Percentiles rank a stretch among this genome's conserved stretches.
These are phyloP conservation scores for Monoraphidium neglectum DNA, from an alignment of 139 green algal genomes.

Conservation along the genomic window DNA sequence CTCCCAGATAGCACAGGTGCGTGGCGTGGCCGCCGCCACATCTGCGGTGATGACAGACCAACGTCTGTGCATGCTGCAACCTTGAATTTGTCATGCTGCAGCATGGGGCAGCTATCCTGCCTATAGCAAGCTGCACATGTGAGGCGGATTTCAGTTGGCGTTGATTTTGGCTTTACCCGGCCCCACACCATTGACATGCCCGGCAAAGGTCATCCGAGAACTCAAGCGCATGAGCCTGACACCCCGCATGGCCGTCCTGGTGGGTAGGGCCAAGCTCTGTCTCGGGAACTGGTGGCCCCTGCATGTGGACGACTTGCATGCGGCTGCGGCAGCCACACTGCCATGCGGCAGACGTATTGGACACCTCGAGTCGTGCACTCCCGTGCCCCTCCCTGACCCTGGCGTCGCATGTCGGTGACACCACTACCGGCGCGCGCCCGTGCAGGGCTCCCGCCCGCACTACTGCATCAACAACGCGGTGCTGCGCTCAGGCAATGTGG, in stretches of 20 bases:
- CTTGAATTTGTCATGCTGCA: neutral
- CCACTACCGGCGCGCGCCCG: too few species aligned
- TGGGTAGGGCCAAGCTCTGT: slow-evolving; percentile 22
- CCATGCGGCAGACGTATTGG: too few species aligned
- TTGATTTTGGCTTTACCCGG: too few species aligned
- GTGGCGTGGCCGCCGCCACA: neutral
- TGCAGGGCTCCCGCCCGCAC: slow-evolving; percentile 77
- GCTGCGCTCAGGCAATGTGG: slow-evolving; percentile 47
- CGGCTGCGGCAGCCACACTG: too few species aligned
- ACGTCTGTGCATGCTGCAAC: slow-evolving; percentile 3
- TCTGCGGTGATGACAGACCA: neutral
- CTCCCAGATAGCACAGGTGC: slow-evolving; percentile 92
- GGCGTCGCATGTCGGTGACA: too few species aligned
- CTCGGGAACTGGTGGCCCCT: too few species aligned
- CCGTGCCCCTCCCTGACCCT: too few species aligned
- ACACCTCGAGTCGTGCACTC: too few species aligned
- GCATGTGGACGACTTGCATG: too few species aligned
- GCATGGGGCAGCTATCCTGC: too few species aligned
- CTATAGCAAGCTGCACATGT: too few species aligned
- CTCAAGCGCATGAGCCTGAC: slow-evolving; percentile 81
- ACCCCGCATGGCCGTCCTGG: slow-evolving; percentile 87
- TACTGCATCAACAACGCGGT: slow-evolving; percentile 88
- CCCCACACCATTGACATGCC: neutral
- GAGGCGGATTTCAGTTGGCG: too few species aligned
- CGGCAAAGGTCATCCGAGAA: slow-evolving; percentile 82